Evolutionary conservation across 805 yeast species (phyloP), one percentile per base, ranked within the genome.

Genomic region (Wickerhamiella azyma): DNA sequence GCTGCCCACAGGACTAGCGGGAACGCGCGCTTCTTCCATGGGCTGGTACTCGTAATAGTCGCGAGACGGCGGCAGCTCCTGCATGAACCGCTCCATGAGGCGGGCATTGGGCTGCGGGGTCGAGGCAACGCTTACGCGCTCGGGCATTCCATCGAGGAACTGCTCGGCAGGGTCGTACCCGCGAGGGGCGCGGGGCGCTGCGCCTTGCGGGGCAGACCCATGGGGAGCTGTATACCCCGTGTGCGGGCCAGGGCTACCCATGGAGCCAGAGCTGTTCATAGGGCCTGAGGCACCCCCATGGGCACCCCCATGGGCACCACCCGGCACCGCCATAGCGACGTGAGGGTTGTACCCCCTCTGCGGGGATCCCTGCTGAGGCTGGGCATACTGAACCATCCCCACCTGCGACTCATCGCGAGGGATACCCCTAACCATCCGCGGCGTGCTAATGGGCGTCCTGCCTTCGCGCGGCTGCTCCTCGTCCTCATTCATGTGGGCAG

Each of bases 141-240:
- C 28, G 11, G 50, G 50, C 28, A 48, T 30, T n/a, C 16, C 41
- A 5, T 44, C 43, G 6, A 46, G 33, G 42, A 37, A 48, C 39
- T 26, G 29, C 7, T 47, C 41, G 9, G 50, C 50, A 5, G 50
- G 47, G 24, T 48, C 45, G 33, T 28, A 28, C 9, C 28, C 28
- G 28, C 9, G 9, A 7, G 28, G 28, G 9, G 28, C n/a, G n/a
- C n/a, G n/a, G n/a, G n/a, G n/a, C n/a, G n/a, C n/a, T n/a, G n/a
- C n/a, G n/a, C n/a, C n/a, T n/a, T n/a, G n/a, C n/a, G n/a, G n/a
- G n/a, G n/a, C n/a, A n/a, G n/a, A n/a, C n/a, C n/a, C n/a, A n/a
- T n/a, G n/a, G n/a, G n/a, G n/a, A n/a, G n/a, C n/a, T n/a, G n/a
- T n/a, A n/a, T n/a, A n/a, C n/a, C n/a, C n/a, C n/a, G n/a, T n/a